Conservation (phyloP, 441 rosid species). For the Gossypium trilobum region DNA sequence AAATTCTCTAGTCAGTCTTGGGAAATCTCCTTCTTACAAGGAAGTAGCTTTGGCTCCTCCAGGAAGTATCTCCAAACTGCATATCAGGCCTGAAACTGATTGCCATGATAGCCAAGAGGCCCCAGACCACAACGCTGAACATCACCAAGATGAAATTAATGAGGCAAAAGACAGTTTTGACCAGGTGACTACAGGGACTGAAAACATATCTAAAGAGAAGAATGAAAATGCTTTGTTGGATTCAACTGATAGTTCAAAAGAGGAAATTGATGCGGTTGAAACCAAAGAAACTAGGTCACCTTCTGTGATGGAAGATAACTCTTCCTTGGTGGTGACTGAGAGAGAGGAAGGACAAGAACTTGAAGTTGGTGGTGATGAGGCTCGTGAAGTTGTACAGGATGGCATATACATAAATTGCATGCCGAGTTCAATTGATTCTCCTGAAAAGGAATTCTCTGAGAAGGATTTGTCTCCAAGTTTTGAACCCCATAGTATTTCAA, state of each 20-base stretch:
- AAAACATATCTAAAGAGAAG: slow-evolving; percentile 28
- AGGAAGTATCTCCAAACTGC: slow-evolving; percentile 68
- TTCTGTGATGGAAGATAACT: slow-evolving; percentile 30
- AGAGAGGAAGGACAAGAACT: slow-evolving; percentile 23
- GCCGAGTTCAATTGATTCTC: slow-evolving; percentile 19
- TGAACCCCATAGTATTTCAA: slow-evolving; percentile 27
- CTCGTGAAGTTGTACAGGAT: slow-evolving; percentile 34
- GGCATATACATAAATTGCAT: slow-evolving; percentile 26
- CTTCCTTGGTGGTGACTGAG: slow-evolving; percentile 26
- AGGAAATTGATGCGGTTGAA: slow-evolving; percentile 29
- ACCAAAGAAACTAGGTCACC: slow-evolving; percentile 30
- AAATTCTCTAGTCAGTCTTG: slow-evolving; percentile 50
- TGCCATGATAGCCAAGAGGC: slow-evolving; percentile 26
- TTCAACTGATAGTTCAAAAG: slow-evolving; percentile 20
- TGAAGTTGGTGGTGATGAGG: slow-evolving; percentile 31
- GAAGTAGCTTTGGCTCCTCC: slow-evolving; percentile 97
- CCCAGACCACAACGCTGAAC: slow-evolving; percentile 27
- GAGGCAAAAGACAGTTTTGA: slow-evolving; percentile 33
- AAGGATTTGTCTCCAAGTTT: slow-evolving; percentile 26
- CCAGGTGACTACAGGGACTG: slow-evolving; percentile 19
- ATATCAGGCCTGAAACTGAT: slow-evolving; percentile 49
- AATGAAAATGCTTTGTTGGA: slow-evolving; percentile 25
- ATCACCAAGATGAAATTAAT: slow-evolving; percentile 28
- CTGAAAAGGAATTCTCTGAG: slow-evolving; percentile 29
- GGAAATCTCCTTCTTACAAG: slow-evolving; percentile 92